Conservation (phyloP, 2,329 filamentous ascomycete species). For the Hyphodiscus sp. region DNA sequence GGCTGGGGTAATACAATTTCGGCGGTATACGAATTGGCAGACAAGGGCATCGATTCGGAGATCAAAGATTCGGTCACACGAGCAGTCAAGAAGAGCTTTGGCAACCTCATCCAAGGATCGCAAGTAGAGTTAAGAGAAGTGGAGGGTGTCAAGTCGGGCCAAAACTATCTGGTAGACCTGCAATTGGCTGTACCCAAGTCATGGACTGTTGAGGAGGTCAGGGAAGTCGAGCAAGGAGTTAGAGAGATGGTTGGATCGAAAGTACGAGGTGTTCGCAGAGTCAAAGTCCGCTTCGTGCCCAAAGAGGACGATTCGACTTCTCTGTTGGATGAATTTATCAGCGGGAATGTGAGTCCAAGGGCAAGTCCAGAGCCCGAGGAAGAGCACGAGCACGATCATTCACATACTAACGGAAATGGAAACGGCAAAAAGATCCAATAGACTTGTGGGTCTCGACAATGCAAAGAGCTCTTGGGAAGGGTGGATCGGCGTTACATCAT, state of each 20-base stretch:
- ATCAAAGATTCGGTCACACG: conserved; percentile 66
- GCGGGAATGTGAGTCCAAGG: conserved; percentile 52
- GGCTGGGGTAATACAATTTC: conserved; percentile 79
- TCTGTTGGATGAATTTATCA: conserved; percentile 75
- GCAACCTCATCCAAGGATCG: conserved; percentile 44
- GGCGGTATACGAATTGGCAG: conserved; percentile 82
- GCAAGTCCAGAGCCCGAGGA: conserved; percentile 55
- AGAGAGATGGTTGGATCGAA: conserved; percentile 66
- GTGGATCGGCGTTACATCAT: conserved; percentile 7
- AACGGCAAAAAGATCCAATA: conserved; percentile 27
- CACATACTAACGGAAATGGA: conserved; percentile 31
- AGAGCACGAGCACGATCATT: conserved; percentile 33
- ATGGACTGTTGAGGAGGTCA: conserved; percentile 69
- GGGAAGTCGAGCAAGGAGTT: conserved; percentile 65
- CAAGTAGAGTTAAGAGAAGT: conserved; percentile 69
- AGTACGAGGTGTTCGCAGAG: conserved; percentile 75
- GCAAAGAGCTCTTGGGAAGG: conserved; percentile 5
- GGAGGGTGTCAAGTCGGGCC: conserved; percentile 88
- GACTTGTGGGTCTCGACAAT: conserved; percentile 13
- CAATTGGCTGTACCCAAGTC: conserved; percentile 72
- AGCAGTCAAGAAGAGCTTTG: conserved; percentile 55
- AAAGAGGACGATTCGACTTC: conserved; percentile 50
- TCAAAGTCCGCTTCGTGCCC: conserved; percentile 78
- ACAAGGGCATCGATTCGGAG: conserved; percentile 81
- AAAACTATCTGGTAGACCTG: conserved; percentile 90